Percentiles rank a stretch among this genome's conserved stretches.
phyloP scores from a whole-genome alignment of 352 stramenopile species.

The Phytophthora podocarpi region DNA sequence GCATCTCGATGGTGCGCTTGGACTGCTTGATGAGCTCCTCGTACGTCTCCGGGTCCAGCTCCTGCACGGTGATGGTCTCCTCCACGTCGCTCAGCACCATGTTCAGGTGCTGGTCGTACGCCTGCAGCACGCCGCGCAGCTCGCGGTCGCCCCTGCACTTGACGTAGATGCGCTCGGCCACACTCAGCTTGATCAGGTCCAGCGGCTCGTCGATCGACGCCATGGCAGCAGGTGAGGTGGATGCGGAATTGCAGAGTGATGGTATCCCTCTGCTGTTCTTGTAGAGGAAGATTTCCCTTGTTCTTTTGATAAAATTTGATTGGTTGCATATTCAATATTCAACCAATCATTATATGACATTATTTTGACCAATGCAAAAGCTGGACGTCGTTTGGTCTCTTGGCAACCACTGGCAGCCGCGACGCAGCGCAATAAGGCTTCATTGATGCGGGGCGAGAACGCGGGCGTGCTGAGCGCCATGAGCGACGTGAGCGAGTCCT shows the following conservation, averaged over 20 bases:
- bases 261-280: not conserved
- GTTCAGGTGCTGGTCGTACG: slow-evolving; percentile 99
- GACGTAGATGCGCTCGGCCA: slow-evolving; percentile 99
- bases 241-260: slow-evolving; percentile 8
- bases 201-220: slow-evolving; percentile 95
- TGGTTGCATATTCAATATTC: no score
- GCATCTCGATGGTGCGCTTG: slow-evolving; percentile 97
- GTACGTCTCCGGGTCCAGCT: slow-evolving; percentile 98
- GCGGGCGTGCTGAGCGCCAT: slow-evolving; percentile 40
- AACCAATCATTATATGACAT: not conserved
- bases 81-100: slow-evolving; percentile 99
- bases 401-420: slow-evolving; percentile 22
- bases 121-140: slow-evolving; percentile 96
- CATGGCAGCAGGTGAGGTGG: slow-evolving; percentile 35
- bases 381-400: not conserved
- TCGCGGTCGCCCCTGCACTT: slow-evolving; percentile 98
- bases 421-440: slow-evolving; percentile 1
- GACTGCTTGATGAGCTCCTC: slow-evolving; percentile 97
- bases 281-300: not conserved
- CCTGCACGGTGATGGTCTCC: slow-evolving; percentile 97
- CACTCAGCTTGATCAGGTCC: slow-evolving; percentile 98
- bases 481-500: slow-evolving; percentile 35
- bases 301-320: no score
- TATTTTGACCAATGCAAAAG: slow-evolving; percentile 16
- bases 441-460: slow-evolving; percentile 42